Evolutionary conservation across 2,329 filamentous ascomycete genomes (phyloP).

Genomic region (Drechslerella coelobrocha): DNA sequence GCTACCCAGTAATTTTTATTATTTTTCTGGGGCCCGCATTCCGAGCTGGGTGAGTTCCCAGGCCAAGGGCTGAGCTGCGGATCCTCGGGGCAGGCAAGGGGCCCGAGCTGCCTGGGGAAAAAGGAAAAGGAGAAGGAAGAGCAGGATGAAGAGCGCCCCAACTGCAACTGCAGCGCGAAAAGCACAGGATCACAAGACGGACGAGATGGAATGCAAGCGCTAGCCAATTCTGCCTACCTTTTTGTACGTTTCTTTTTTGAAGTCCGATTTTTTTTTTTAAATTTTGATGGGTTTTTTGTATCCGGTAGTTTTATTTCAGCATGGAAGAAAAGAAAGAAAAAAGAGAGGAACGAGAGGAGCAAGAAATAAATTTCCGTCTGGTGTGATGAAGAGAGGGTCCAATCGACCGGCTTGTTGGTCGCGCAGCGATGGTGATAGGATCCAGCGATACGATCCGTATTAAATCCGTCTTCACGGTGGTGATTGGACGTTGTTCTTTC

Average conservation of each 20-base stretch:
- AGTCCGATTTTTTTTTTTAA: background rate
- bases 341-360: background rate
- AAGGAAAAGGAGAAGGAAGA: background rate
- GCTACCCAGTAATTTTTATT: background rate
- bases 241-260: background rate
- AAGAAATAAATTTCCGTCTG: no score
- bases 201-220: background rate
- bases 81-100: slow-evolving; percentile 2
- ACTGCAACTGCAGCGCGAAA: no score
- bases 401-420: slow-evolving; percentile 5
- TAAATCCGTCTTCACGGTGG: background rate
- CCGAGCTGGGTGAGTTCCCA: background rate
- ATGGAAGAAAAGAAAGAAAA: background rate
- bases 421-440: no score
- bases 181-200: slow-evolving; percentile 2
- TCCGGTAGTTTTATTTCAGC: no score
- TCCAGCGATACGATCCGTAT: slow-evolving; percentile 3
- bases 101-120: background rate
- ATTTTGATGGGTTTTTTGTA: background rate
- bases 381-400: slow-evolving; percentile 11
- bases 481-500: slow-evolving; percentile 6
- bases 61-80: background rate
- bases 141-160: no score
- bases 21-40: background rate
- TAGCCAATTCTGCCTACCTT: background rate